Evolutionary conservation across 1,139 yeast species (phyloP).

Genomic region (Saccharomyces hybrid): DNA sequence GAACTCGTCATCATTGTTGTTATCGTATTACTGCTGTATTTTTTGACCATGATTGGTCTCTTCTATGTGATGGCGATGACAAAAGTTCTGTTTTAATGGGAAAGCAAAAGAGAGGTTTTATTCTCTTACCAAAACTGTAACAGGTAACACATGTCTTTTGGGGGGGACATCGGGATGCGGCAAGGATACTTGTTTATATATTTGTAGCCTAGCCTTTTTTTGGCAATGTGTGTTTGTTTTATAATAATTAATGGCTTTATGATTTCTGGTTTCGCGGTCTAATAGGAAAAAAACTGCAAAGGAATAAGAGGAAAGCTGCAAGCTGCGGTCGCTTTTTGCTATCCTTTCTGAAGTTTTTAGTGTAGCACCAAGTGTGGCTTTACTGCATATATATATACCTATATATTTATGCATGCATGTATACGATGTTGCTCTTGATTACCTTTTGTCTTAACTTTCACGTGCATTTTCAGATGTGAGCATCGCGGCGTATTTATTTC

Average conservation of each 20-base stretch:
- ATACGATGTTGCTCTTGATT: background rate
- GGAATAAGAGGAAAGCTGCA: too few relatives aligned
- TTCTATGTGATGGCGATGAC: background rate
- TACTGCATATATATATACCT: background rate
- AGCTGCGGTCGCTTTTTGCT: too few relatives aligned
- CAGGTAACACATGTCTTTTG: too few relatives aligned
- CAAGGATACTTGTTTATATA: too few relatives aligned
- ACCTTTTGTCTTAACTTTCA: conserved; percentile 5
- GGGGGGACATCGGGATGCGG: too few relatives aligned
- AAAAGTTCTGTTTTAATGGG: background rate
- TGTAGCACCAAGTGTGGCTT: background rate
- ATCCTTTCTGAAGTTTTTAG: too few relatives aligned
- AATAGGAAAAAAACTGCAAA: too few relatives aligned
- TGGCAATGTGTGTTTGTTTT: too few relatives aligned
- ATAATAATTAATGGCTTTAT: too few relatives aligned
- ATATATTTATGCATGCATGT: background rate
- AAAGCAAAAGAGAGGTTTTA: background rate
- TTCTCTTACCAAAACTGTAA: background rate
- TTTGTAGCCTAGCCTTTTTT: too few relatives aligned
- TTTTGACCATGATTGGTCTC: background rate
- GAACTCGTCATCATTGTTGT: background rate
- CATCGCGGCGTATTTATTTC: conserved; percentile 29
- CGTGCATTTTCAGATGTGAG: conserved; percentile 32
- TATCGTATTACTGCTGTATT: background rate
- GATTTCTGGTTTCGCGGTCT: too few relatives aligned